Base-by-base conservation (phyloP, 176 grass and related monocot species). In the Alopecurus myosuroides region DNA sequence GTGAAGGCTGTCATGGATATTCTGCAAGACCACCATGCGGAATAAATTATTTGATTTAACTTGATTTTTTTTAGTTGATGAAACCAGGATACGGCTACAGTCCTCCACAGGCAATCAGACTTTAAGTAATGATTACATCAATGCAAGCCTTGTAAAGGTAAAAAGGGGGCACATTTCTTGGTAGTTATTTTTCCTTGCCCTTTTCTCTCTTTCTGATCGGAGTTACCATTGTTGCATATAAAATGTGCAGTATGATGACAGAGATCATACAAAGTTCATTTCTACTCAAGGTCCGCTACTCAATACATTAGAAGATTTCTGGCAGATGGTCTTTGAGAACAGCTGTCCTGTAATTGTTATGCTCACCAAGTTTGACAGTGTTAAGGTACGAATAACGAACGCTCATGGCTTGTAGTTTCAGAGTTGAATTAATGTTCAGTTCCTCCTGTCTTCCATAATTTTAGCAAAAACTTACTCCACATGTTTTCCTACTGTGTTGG, bases 261-360 rank as follows among this genome's bases (percentile, higher is more conserved):
- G 25, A 65, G 51, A 42, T 86, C 88, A 74, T 23, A 86, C 51
- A 71, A 82, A 82, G 29, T 99, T 96, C 76, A 99, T 99, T 90
- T 94, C 93, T 34, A 94, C 97, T 39, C 97, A 99, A 78, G 97
- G 93, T 37, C 97, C 97, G 18, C 78, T 99, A 84, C 50, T 80
- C 35, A 85, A 82, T 72, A 99, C 97, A 42, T 85, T 86, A 49
- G 84, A 84, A 45, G 89, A 99, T 94, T 99, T 99, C 77, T 99
- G 97, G 97, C 87, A 96, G 75, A 99, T 99, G 97, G 89, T 99
- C 30, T 88, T 85, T 81, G 85, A 99, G 9, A 86, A 99, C 81
- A 81, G 22, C 13, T 94, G 97, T 81, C 86, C 89, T 86, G 86
- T 94, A 39, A 99, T 99, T 76, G 93, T 99, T 77, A 99, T 99